A percentile compares a stretch with the other conserved stretches of the same genome.
These are phyloP conservation scores for Comarum palustre DNA, from an alignment of 306 rosid genomes.

Conservation along the genomic window DNA sequence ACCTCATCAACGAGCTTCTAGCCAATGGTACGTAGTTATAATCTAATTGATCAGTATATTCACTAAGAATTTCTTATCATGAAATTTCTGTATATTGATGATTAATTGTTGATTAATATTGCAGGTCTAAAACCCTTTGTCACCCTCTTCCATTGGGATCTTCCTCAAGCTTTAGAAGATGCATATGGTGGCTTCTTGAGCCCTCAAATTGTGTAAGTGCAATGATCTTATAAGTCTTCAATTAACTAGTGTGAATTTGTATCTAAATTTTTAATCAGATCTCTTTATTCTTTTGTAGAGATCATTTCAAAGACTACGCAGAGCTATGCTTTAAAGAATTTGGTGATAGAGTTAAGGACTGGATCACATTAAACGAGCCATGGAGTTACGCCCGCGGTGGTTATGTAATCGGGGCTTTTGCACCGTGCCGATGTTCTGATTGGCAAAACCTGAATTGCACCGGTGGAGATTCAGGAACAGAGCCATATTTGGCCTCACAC, in stretches of 20 bases:
- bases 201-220: constrained; percentile 46
- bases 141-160: constrained; percentile 47
- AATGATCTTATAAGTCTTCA: not conserved
- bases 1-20: constrained; percentile 35
- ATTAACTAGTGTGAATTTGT: too few relatives aligned
- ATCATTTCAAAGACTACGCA: constrained; percentile 48
- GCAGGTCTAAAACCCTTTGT: constrained; percentile 37
- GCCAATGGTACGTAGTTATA: constrained; percentile 9
- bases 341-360: constrained; percentile 62
- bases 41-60: not conserved
- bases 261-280: not conserved
- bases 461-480: constrained; percentile 61
- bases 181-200: constrained; percentile 55
- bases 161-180: constrained; percentile 42
- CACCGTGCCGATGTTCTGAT: constrained; percentile 63
- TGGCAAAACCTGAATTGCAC: constrained; percentile 52
- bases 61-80: not conserved
- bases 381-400: constrained; percentile 32
- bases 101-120: not conserved
- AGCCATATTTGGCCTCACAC: constrained; percentile 65
- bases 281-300: constrained; percentile 14
- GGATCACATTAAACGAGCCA: constrained; percentile 76
- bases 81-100: not conserved
- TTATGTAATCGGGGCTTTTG: constrained; percentile 41
- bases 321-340: constrained; percentile 63